phyloP scores from a whole-genome alignment of 164 flowering plant species.

The Stephania japonica region DNA sequence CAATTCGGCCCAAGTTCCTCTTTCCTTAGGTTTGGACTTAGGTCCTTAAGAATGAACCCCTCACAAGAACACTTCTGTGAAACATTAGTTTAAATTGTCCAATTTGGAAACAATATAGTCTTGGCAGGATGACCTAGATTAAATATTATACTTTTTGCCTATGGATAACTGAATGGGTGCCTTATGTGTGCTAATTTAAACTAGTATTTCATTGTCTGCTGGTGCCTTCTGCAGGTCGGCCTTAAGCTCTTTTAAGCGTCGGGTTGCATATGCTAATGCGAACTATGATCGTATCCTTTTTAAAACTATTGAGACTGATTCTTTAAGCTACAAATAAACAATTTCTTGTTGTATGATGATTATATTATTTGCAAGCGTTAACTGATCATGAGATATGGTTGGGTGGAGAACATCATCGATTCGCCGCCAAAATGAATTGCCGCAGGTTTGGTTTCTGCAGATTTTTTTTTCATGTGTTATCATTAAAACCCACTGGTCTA shows the following conservation, averaged over 20 bases:
- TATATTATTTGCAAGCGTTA: conserved; percentile 21
- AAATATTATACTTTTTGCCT: neutral
- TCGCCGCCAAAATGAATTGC: conserved; percentile 77
- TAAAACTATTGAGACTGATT: conserved; percentile 6
- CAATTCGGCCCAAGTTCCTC: neutral
- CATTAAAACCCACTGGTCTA: neutral
- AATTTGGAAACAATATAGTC: neutral
- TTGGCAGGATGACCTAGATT: neutral
- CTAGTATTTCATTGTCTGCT: conserved; percentile 17
- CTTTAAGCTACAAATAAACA: neutral
- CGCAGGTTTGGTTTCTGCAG: conserved; percentile 45
- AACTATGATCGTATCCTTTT: conserved; percentile 90
- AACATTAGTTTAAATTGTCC: too few relatives aligned
- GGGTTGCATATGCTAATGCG: conserved; percentile 93
- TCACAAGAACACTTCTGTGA: neutral
- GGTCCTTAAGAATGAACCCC: neutral
- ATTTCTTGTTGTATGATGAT: neutral
- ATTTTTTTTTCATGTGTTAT: neutral
- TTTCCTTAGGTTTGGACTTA: neutral
- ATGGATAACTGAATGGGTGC: neutral
- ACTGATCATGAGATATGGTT: conserved; percentile 56
- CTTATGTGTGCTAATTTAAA: neutral
- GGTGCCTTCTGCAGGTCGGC: conserved; percentile 60
- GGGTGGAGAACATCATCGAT: conserved; percentile 99
- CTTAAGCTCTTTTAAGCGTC: conserved; percentile 78